phyloP scores from a whole-genome alignment of 257 asterid genomes.

The Scutellaria galericulata region DNA sequence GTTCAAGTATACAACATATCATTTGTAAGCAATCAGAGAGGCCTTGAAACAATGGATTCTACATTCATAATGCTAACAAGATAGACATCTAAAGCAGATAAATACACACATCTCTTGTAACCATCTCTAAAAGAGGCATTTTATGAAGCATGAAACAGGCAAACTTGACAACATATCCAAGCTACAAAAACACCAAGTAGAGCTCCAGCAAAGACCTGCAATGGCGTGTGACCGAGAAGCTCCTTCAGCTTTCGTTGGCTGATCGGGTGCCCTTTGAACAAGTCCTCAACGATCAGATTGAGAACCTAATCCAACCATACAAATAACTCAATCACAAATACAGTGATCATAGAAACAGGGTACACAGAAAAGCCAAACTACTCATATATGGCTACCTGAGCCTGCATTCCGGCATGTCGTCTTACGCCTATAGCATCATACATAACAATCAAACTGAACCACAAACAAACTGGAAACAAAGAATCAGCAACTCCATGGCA shows the following conservation, averaged over 20 bases:
- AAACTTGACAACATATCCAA: conserved; percentile 70
- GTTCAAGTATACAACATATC: neutral
- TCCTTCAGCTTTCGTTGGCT: conserved; percentile 94
- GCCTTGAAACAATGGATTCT: neutral
- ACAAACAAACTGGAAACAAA: conserved; percentile 84
- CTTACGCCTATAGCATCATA: conserved; percentile 90
- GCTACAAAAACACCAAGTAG: conserved; percentile 75
- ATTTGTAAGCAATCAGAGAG: conserved; percentile 31
- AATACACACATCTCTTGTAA: neutral
- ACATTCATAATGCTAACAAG: no score
- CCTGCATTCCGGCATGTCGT: conserved; percentile 95
- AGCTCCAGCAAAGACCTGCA: conserved; percentile 92
- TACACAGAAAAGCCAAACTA: neutral
- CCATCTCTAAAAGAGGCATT: neutral
- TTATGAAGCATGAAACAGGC: conserved; percentile 33
- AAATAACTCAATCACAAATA: no score
- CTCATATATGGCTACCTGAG: conserved; percentile 54
- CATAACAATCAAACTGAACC: conserved; percentile 91
- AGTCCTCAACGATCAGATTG: conserved; percentile 78
- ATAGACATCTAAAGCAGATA: conserved; percentile 11
- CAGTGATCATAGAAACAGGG: no score
- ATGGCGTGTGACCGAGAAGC: conserved; percentile 92
- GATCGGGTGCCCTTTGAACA: conserved; percentile 91
- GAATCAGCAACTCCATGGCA: conserved; percentile 91
- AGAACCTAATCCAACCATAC: conserved; percentile 53